Conservation (phyloP, 2,329 filamentous ascomycete genomes). For the Colletotrichum tropicicola region DNA sequence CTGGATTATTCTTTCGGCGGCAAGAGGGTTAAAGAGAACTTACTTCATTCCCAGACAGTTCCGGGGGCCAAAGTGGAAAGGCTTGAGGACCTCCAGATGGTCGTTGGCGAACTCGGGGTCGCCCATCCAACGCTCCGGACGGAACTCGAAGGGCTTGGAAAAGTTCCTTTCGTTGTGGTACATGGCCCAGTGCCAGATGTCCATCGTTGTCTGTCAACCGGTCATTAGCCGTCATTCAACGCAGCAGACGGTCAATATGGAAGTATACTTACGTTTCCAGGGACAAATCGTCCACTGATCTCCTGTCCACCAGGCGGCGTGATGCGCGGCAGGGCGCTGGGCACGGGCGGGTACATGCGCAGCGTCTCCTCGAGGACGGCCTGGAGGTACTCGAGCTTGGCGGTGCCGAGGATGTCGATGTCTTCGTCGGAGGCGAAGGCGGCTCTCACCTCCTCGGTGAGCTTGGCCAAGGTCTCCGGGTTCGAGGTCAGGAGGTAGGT, state of each 20-base stretch:
- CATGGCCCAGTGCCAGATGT: conserved; percentile 54
- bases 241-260: not conserved
- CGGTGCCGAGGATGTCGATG: conserved; percentile 43
- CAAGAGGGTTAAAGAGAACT: not conserved
- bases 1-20: not conserved
- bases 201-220: conserved; percentile 46
- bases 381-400: conserved; percentile 47
- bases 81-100: conserved; percentile 19
- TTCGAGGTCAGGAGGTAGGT: conserved; percentile 41
- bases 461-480: conserved; percentile 38
- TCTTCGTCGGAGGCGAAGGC: conserved; percentile 44
- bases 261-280: conserved; percentile 39
- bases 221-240: not conserved
- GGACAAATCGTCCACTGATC: conserved; percentile 41
- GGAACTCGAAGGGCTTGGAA: conserved; percentile 51
- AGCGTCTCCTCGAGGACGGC: conserved; percentile 53
- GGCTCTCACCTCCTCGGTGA: conserved; percentile 48
- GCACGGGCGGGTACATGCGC: conserved; percentile 47
- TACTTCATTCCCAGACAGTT: conserved; percentile 25
- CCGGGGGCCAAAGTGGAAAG: conserved; percentile 20
- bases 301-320: conserved; percentile 41
- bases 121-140: conserved; percentile 53
- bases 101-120: conserved; percentile 19
- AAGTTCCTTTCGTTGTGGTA: conserved; percentile 55
- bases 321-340: conserved; percentile 37